Percentiles rank a stretch among this genome's conserved stretches.
These are phyloP conservation scores for Boletus fagicola DNA, from an alignment of 768 basidiomycete genomes.

Conservation along the genomic window DNA sequence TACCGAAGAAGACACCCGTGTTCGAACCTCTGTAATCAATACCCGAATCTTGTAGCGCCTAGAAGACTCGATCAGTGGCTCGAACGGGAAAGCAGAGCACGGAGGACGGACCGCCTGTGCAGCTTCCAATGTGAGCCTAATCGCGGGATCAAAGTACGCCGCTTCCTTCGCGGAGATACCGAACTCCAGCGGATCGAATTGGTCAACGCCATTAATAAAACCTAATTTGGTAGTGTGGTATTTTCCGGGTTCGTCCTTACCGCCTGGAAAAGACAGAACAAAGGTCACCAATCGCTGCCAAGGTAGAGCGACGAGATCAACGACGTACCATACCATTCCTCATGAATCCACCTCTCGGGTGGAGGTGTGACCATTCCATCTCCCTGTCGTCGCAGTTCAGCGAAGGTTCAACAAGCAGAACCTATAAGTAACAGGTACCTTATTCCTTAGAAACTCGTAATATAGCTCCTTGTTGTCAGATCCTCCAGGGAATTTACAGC, in stretches of 20 bases:
- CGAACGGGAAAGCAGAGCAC: background rate
- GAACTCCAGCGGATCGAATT: constrained; percentile 36
- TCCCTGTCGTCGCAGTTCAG: constrained; percentile 17
- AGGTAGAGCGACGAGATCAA: background rate
- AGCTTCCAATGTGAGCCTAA: constrained; percentile 31
- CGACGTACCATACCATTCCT: constrained; percentile 33
- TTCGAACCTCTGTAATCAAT: constrained; percentile 43
- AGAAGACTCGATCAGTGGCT: background rate
- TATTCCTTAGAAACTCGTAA: constrained; percentile 32
- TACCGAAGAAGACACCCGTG: constrained; percentile 43
- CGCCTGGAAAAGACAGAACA: constrained; percentile 11
- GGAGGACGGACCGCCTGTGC: constrained; percentile 26
- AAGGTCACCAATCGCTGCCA: background rate
- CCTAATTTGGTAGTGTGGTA: constrained; percentile 29
- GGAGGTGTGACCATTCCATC: constrained; percentile 32
- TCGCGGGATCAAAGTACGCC: constrained; percentile 31
- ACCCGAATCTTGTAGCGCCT: constrained; percentile 46
- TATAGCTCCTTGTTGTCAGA: constrained; percentile 32
- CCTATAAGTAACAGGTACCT: constrained; percentile 10
- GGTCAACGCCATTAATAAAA: constrained; percentile 33
- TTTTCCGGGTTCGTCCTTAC: constrained; percentile 33
- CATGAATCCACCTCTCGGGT: constrained; percentile 29
- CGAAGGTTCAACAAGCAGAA: background rate
- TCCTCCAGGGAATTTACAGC: constrained; percentile 34
- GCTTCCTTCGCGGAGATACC: constrained; percentile 35